Conservation (phyloP, 352 stramenopile genomes). For the Phytophthora rubi region DNA sequence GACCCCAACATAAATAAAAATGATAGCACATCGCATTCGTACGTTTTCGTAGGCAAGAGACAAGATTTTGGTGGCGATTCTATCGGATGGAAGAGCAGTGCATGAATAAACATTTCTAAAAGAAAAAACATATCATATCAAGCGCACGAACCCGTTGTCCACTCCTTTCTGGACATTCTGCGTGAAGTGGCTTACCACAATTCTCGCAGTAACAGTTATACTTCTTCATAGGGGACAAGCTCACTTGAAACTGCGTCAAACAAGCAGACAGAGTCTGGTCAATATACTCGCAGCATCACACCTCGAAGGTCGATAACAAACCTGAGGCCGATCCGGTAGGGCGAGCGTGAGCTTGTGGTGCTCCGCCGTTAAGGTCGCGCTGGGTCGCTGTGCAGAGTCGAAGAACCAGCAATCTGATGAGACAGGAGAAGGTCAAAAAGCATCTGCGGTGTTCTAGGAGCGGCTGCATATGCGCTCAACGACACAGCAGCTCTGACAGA, state of each 20-base stretch:
- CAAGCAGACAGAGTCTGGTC: conserved; percentile 6
- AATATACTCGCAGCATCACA: conserved; percentile 3
- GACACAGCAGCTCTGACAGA: conserved; percentile 2
- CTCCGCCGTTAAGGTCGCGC: conserved; percentile 38
- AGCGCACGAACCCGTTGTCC: conserved; percentile 76
- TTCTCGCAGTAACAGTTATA: conserved; percentile 73
- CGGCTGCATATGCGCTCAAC: conserved; percentile 16
- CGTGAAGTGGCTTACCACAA: conserved; percentile 66
- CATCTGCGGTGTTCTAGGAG: conserved; percentile 18
- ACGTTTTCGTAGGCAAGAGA: conserved; percentile 88
- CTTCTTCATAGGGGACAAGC: conserved; percentile 86
- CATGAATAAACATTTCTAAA: neutral
- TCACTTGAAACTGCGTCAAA: conserved; percentile 75
- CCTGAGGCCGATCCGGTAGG: conserved; percentile 76
- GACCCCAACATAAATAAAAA: conserved; percentile 2
- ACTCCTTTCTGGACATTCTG: conserved; percentile 89
- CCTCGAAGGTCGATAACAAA: conserved; percentile 16
- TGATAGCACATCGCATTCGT: conserved; percentile 6
- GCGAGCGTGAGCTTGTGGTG: conserved; percentile 78
- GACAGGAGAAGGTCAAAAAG: conserved; percentile 27
- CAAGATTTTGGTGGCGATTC: conserved; percentile 88
- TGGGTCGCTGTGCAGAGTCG: conserved; percentile 49
- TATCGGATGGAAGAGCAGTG: conserved; percentile 22
- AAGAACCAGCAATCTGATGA: conserved; percentile 90
- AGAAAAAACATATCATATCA: neutral